Evolutionary conservation across 352 stramenopile species (phyloP).

Genomic region (Globisporangium cederbergense): DNA sequence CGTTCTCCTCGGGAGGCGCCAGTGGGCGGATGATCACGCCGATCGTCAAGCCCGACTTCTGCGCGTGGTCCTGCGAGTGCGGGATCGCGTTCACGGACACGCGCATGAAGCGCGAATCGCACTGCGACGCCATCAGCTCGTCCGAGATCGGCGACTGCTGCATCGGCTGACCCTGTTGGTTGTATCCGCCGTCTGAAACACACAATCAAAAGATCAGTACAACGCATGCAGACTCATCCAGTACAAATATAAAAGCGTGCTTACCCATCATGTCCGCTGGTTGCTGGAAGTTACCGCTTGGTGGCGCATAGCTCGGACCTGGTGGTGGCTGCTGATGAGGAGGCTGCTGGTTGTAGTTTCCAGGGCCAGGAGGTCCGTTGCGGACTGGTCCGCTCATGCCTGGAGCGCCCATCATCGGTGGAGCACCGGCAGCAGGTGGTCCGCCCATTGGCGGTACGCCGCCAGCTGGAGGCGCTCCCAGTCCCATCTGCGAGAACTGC

Average conservation of each 20-base stretch:
- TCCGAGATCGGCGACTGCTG: slow-evolving; percentile 56
- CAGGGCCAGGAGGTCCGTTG: slow-evolving; percentile 16
- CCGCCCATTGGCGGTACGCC: slow-evolving; percentile 31
- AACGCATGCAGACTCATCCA: not conserved
- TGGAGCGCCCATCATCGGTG: slow-evolving; percentile 20
- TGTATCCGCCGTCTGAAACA: slow-evolving; percentile 47
- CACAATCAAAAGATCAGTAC: slow-evolving; percentile 2
- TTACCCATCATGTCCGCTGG: slow-evolving; percentile 71
- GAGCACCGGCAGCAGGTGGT: slow-evolving; percentile 19
- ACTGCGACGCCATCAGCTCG: slow-evolving; percentile 72
- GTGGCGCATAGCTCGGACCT: slow-evolving; percentile 29
- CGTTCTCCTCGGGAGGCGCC: slow-evolving; percentile 56
- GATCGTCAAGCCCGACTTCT: slow-evolving; percentile 82
- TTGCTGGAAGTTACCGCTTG: slow-evolving; percentile 84
- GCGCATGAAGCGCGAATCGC: slow-evolving; percentile 81
- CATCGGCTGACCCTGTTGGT: slow-evolving; percentile 42
- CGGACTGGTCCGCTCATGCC: slow-evolving; percentile 10
- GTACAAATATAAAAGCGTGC: slow-evolving; percentile 12
- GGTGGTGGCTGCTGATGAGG: slow-evolving; percentile 25
- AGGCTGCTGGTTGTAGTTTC: slow-evolving; percentile 21
- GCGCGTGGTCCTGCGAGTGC: slow-evolving; percentile 79
- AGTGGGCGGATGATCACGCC: slow-evolving; percentile 83
- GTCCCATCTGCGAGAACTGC: slow-evolving; percentile 70
- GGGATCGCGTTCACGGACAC: slow-evolving; percentile 70
- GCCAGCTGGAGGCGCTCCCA: slow-evolving; percentile 32